Base-by-base conservation (phyloP, 1,284 basidiomycete genomes). In the Trichosporon ovoides region DNA sequence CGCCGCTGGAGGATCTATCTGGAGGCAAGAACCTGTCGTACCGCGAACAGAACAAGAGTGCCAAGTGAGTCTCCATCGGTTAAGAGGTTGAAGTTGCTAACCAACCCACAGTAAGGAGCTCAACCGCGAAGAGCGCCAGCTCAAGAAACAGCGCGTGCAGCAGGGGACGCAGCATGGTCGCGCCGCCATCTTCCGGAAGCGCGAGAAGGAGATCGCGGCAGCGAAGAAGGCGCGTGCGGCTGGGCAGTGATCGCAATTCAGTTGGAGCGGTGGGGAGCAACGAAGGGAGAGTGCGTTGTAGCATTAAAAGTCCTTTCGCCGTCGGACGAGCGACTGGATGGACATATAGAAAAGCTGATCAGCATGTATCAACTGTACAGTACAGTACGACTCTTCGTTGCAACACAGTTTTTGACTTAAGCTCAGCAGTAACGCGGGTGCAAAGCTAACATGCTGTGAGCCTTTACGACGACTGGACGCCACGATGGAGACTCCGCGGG, bases 11-110 rank as follows among this genome's bases (percentile, higher is more conserved):
- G 13, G 88, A 91, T 46, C 81, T 97, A 64, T 89, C 87, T 70
- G 91, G 92, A 43, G 91, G 85, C 7, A 87, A 90, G 68, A 87
- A 92, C 72, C 88, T 95, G 87, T 88, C 86, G 60, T 94, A 93
- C 71, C 82, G 89, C 54, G 91, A 94, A 77, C 88, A 91, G 77
- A 93, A 92, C 80, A 91, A 91, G 78, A 88, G 86, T 33, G 86
- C 87, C 61, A 95, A 95, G 77, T 77, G 62, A 62, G 75, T 74
- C 7, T 10, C 11, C n/a, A n/a, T n/a, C 5, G 4, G 19, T 36
- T 24, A 9, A 14, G 4, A 18, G 58, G 52, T 50, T 7, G 61
- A 40, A 46, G n/a, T n/a, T 16, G 40, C 60, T 56, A 43, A 57
- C 55, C 7, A n/a, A 14, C 33, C 4, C 18, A n/a, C 50, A 72